Percentiles rank a stretch among this genome's conserved stretches.
Evolutionary conservation across 805 yeast genomes (phyloP).

Genomic region (Saccharomyces jurei): DNA sequence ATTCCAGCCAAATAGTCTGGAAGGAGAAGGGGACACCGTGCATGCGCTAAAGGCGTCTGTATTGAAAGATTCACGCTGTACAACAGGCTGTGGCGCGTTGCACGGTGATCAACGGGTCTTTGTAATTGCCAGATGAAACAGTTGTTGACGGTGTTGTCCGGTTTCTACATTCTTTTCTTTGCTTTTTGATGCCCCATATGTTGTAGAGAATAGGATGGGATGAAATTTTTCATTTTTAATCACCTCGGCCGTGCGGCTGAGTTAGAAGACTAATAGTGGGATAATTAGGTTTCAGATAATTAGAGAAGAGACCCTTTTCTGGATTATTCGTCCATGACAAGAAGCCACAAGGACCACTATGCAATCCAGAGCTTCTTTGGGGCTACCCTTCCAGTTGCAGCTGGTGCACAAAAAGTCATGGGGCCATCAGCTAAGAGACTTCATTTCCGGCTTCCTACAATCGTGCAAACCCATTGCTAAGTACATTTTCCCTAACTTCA

Average conservation of each 20-base stretch:
- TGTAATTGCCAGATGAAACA: background rate
- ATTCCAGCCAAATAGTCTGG: background rate
- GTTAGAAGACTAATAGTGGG: background rate
- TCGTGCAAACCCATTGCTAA: constrained; percentile 29
- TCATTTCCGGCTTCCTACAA: constrained; percentile 21
- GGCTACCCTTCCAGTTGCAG: background rate
- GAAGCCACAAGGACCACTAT: background rate
- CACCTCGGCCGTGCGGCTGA: background rate
- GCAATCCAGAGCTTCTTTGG: background rate
- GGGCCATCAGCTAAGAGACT: constrained; percentile 33
- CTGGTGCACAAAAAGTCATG: constrained; percentile 23
- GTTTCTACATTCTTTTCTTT: background rate
- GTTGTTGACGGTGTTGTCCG: background rate
- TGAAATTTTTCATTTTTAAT: background rate
- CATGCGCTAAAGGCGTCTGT: background rate
- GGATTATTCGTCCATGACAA: background rate
- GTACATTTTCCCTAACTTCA: constrained; percentile 34
- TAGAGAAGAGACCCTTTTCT: background rate
- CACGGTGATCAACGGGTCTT: background rate
- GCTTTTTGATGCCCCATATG: background rate
- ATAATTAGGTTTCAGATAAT: background rate
- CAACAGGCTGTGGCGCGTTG: background rate
- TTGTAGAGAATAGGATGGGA: background rate
- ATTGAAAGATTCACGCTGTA: background rate
- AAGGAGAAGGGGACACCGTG: background rate